phyloP scores from a whole-genome alignment of 2,329 filamentous ascomycete genomes.

The Microsporum canis region DNA sequence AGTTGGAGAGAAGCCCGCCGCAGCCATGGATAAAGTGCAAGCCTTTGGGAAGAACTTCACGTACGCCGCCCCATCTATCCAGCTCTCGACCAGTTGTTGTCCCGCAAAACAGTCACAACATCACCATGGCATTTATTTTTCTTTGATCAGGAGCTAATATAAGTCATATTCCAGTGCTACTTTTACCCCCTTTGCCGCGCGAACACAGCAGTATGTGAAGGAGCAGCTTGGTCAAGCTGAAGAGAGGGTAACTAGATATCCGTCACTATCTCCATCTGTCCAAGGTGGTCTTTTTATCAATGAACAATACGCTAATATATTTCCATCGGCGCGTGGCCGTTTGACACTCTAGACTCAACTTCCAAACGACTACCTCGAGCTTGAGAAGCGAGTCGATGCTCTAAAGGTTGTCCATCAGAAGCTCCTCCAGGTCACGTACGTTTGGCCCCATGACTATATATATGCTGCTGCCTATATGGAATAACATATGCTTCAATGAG shows the following conservation, averaged over 20 bases:
- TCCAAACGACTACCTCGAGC: conserved; percentile 91
- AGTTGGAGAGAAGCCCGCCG: not conserved
- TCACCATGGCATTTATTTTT: not conserved
- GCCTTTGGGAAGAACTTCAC: conserved; percentile 61
- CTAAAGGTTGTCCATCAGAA: conserved; percentile 95
- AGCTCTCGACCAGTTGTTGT: not conserved
- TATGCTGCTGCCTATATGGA: not conserved
- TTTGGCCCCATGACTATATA: conserved; percentile 4
- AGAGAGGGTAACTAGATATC: conserved; percentile 60
- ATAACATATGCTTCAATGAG: not conserved
- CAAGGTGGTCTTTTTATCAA: not conserved
- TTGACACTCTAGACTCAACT: conserved; percentile 63
- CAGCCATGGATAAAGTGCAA: conserved; percentile 55
- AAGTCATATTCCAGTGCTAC: conserved; percentile 52
- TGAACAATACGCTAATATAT: conserved; percentile 3
- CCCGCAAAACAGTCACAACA: not conserved
- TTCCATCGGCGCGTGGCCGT: not conserved
- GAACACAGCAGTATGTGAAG: conserved; percentile 95
- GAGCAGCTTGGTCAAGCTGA: conserved; percentile 92
- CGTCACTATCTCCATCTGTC: not conserved
- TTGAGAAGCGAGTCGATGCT: conserved; percentile 97
- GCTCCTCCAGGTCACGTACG: conserved; percentile 87
- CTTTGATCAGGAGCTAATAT: not conserved
- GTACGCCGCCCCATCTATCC: conserved; percentile 28
- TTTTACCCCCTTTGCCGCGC: conserved; percentile 83